phyloP scores from a whole-genome alignment of 1,284 basidiomycete genomes.

The Apiotrichum gamsii region DNA sequence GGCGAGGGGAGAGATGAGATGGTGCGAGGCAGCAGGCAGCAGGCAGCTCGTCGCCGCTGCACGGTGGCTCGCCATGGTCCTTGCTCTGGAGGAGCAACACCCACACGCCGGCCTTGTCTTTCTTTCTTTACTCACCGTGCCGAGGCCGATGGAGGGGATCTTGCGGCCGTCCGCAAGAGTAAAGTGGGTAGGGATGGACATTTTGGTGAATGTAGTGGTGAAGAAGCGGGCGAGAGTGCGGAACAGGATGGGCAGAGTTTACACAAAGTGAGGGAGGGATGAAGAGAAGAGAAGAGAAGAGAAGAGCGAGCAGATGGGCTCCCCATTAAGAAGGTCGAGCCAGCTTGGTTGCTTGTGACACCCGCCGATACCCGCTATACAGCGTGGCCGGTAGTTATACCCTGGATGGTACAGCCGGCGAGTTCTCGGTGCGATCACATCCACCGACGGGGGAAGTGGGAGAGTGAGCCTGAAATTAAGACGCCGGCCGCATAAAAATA shows the following conservation, averaged over 20 bases:
- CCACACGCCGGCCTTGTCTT: too few species aligned
- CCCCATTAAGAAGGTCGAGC: slow-evolving; percentile 4
- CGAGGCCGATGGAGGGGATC: slow-evolving; percentile 50
- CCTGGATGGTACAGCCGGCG: too few species aligned
- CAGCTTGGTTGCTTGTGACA: slow-evolving; percentile 6
- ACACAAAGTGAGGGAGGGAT: not conserved
- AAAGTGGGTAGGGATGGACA: slow-evolving; percentile 31
- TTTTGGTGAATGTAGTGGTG: slow-evolving; percentile 14
- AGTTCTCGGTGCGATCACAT: too few species aligned
- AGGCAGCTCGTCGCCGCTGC: too few species aligned
- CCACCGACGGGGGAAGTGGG: too few species aligned
- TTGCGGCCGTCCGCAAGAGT: slow-evolving; percentile 44
- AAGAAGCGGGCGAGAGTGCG: not conserved
- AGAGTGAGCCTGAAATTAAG: too few species aligned
- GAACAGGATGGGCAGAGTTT: slow-evolving; percentile 5
- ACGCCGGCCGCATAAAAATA: too few species aligned
- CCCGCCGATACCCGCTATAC: too few species aligned
- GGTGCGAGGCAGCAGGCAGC: not conserved
- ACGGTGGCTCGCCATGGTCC: too few species aligned
- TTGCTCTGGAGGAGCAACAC: too few species aligned
- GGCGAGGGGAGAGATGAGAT: too few species aligned
- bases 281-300: not conserved
- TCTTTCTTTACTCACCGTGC: slow-evolving; percentile 51
- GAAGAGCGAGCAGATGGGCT: not conserved
- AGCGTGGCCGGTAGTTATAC: too few species aligned